Base-by-base conservation (phyloP, 495 filamentous ascomycete species). In the Penicillium dipodomyicola region DNA sequence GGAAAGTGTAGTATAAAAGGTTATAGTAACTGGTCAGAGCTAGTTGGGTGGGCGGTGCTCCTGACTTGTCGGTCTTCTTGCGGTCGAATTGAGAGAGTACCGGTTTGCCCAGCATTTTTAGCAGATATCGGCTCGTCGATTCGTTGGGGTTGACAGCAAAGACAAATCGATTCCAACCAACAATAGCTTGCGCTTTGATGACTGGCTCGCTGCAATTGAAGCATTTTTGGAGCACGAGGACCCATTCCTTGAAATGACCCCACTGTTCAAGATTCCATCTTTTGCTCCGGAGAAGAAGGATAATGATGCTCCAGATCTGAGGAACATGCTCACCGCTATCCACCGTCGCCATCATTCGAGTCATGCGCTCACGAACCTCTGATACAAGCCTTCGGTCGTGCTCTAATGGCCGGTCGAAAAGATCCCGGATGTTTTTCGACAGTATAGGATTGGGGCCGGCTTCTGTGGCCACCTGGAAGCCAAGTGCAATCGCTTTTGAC, bases 1-100 rank as follows among this genome's bases (percentile, higher is more conserved):
- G 84, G 57, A 97, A 86, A 1, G 87, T 77, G 65, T 96, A 97
- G 70, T 97, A 96, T 1, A 96, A 79, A 0, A 97, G 76, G 48
- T 87, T 88, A 63, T 86, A 87, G 53, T 93, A 84, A 37, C 87
- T 88, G 2, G 80, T 79, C 33, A 91, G 62, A 15, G 87, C 83
- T 1, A 84, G 73, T 47, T 83, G 81, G 11, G 81, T 81, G 7
- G 82, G 69, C 20, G 83, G 76, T 25, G 83, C 79, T 5, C 79
- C 74, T 14, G 79, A 74, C 54, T 82, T 86, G 11, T 80, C 80
- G 4, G 69, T 75, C 25, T 78, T 80, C 59, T 81, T 87, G 12
- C 83, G 83, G 47, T 83, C 83, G 37, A 96, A 75, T 54, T 92
- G 90, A 5, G 80, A 81, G 12, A 81, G 67, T 33, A 94, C 77